Evolutionary conservation across 192 early-diverging fungal genomes (phyloP).

Genomic region (Coemansia sp.): DNA sequence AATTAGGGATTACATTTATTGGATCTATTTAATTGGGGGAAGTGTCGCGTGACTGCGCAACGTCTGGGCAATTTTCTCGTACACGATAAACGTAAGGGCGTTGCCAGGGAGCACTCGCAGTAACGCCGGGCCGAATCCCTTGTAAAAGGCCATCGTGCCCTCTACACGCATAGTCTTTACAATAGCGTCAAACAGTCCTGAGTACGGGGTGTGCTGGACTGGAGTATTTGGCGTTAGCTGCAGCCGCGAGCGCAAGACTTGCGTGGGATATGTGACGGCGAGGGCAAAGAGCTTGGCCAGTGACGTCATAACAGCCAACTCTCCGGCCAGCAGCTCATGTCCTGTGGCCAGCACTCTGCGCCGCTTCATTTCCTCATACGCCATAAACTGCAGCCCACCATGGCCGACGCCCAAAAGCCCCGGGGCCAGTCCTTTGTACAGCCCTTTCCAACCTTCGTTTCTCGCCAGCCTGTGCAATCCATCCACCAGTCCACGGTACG

Average conservation of each 20-base stretch:
- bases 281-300: constrained; percentile 85
- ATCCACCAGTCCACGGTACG: constrained; percentile 67
- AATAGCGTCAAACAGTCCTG: constrained; percentile 70
- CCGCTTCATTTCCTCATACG: constrained; percentile 95
- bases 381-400: constrained; percentile 97
- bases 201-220: constrained; percentile 54
- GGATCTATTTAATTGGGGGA: not conserved
- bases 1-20: not conserved
- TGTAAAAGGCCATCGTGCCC: constrained; percentile 83
- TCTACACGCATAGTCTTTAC: constrained; percentile 71
- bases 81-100: constrained; percentile 93
- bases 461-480: constrained; percentile 60
- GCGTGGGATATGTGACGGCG: constrained; percentile 89
- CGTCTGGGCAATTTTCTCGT: constrained; percentile 71
- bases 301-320: constrained; percentile 82
- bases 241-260: constrained; percentile 83
- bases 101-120: constrained; percentile 91
- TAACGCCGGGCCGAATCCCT: constrained; percentile 85
- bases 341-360: constrained; percentile 45
- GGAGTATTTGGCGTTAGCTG: constrained; percentile 62
- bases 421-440: constrained; percentile 81
- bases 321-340: constrained; percentile 55
- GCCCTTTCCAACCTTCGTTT: constrained; percentile 72
- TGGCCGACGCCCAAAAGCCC: constrained; percentile 92
- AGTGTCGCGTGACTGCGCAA: constrained; percentile 56